Conservation (phyloP, 2,329 filamentous ascomycete species). For the Xylaria arbuscula region DNA sequence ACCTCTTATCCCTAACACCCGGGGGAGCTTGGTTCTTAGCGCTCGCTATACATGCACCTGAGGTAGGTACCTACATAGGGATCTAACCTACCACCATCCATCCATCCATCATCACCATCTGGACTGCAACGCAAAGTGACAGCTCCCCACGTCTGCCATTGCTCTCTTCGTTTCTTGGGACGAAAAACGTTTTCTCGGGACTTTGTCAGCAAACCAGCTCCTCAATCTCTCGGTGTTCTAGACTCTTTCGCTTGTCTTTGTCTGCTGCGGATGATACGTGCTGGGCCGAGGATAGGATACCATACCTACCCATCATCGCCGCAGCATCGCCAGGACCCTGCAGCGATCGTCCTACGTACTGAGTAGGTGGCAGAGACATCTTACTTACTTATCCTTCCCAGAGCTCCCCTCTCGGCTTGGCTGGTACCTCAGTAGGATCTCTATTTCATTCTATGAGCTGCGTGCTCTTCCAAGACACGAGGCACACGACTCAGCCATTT, state of each 20-base stretch:
- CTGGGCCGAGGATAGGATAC: conserved; percentile 1
- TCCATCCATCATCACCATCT: background rate
- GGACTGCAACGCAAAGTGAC: conserved; percentile 19
- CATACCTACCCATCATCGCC: background rate
- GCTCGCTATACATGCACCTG: background rate
- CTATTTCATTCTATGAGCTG: background rate
- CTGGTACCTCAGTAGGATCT: conserved; percentile 1
- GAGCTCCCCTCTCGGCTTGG: conserved; percentile 2
- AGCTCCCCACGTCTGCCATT: conserved; percentile 27
- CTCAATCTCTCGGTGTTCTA: background rate
- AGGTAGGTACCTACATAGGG: background rate
- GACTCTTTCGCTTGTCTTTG: conserved; percentile 8
- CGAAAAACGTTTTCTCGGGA: conserved; percentile 4
- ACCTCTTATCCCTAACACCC: too few species aligned
- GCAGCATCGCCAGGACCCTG: conserved; percentile 7
- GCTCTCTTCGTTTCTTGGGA: conserved; percentile 13
- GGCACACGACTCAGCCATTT: conserved; percentile 19
- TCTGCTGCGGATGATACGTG: conserved; percentile 9
- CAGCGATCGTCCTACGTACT: conserved; percentile 19
- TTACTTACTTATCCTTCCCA: background rate
- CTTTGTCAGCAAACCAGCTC: background rate
- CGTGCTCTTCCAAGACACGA: conserved; percentile 11
- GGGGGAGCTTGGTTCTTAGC: conserved; percentile 1
- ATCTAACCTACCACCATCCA: background rate
- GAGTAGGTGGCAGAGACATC: conserved; percentile 15